phyloP scores from a whole-genome alignment of 331 rosid genomes.

The Rhamnella rubrinervis region DNA sequence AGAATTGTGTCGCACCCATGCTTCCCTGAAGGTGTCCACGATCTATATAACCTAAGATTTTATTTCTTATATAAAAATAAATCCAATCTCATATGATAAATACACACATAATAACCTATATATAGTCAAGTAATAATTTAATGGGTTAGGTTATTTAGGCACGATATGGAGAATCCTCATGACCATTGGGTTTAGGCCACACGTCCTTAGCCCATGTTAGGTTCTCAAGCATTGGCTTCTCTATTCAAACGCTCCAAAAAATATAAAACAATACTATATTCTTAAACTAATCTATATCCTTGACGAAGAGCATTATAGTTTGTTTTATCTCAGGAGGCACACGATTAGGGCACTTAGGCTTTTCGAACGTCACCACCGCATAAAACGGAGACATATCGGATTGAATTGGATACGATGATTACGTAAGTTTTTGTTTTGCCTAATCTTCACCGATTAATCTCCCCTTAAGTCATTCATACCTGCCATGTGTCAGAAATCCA shows the following conservation, averaged over 20 bases:
- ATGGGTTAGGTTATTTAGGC: conserved; percentile 54
- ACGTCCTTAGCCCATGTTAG: conserved; percentile 13
- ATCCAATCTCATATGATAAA: not conserved
- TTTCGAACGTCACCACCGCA: conserved; percentile 11
- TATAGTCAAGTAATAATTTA: conserved; percentile 31
- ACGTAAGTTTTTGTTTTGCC: not conserved
- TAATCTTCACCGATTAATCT: conserved; percentile 23
- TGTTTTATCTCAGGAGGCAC: conserved; percentile 24
- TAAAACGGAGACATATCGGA: not conserved
- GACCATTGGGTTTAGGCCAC: conserved; percentile 35
- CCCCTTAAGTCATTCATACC: conserved; percentile 29
- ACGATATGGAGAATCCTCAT: conserved; percentile 40
- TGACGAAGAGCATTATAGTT: not conserved
- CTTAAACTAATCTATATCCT: not conserved
- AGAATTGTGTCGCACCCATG: not conserved
- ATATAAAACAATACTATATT: not conserved
- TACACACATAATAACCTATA: not conserved
- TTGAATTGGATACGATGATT: conserved; percentile 10
- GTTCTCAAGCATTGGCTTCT: conserved; percentile 31
- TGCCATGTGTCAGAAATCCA: conserved; percentile 27
- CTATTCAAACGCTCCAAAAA: not conserved
- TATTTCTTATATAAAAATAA: not conserved
- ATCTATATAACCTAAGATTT: not conserved
- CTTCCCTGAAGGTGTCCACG: conserved; percentile 15
- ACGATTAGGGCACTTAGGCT: conserved; percentile 25